phyloP scores from a whole-genome alignment of 768 basidiomycete genomes.

The Russula foetens region DNA sequence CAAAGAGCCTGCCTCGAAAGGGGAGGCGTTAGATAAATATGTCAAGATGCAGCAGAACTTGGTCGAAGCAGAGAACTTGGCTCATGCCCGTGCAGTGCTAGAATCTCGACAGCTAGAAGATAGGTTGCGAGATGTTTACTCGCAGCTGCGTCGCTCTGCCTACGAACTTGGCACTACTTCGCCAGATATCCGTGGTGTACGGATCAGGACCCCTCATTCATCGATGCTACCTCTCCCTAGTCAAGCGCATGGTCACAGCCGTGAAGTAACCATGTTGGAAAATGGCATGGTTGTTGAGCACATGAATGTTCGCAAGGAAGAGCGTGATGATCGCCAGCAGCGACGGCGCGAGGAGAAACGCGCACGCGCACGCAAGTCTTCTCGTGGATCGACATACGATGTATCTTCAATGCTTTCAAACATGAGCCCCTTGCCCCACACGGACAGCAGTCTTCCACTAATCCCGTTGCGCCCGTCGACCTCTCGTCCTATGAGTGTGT shows the following conservation, averaged over 20 bases:
- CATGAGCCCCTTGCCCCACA: constrained; percentile 44
- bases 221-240: constrained; percentile 27
- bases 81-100: constrained; percentile 68
- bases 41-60: constrained; percentile 74
- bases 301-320: constrained; percentile 74
- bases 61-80: constrained; percentile 74
- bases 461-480: constrained; percentile 30
- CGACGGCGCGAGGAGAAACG: constrained; percentile 58
- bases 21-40: constrained; percentile 74
- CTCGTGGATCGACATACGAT: constrained; percentile 61
- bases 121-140: constrained; percentile 72
- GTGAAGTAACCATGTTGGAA: constrained; percentile 75
- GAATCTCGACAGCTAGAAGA: constrained; percentile 71
- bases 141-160: constrained; percentile 69
- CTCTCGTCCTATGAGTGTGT: constrained; percentile 48
- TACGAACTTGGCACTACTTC: constrained; percentile 55
- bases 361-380: constrained; percentile 58
- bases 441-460: constrained; percentile 48
- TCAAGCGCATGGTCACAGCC: constrained; percentile 39
- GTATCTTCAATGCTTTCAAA: constrained; percentile 67
- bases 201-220: constrained; percentile 56
- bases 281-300: constrained; percentile 88
- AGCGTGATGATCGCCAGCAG: constrained; percentile 65
- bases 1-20: constrained; percentile 77
- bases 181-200: constrained; percentile 57